Evolutionary conservation across 2,329 filamentous ascomycete genomes (phyloP), one percentile per base, ranked within the genome.

Genomic region (Ophiostoma ips): DNA sequence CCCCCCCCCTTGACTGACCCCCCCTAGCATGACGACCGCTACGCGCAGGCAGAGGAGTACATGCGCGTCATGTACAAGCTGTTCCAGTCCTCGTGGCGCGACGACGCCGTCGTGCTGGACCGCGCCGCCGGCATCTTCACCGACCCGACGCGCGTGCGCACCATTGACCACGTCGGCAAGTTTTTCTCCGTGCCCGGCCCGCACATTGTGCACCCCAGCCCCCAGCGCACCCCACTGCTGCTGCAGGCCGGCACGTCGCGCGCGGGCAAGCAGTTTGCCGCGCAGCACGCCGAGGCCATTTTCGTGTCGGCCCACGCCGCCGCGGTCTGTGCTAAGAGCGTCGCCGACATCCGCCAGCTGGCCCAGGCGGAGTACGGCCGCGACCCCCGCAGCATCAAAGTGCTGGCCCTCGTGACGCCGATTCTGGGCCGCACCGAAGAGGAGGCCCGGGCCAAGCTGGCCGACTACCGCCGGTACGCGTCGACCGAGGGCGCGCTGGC

Each of bases 401-500:
- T 59, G 24, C 50, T 59, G 5, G 53, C 53, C 9, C 46, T 54
- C n/a, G 52, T 59, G 11, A 53, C 52, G 9, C 53, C 51, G 13
- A 57, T 60, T n/a, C 50, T 60, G 2, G 57, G 53, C 36, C 35
- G 37, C 8, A 60, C 58, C 1, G 48, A 52, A 11, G 58, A 55
- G 41, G 54, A 57, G 44, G 58, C 58, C 2, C 36, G 56, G 33
- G 55, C 49, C n/a, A 60, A 60, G 63, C 76, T 81, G 48, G 64
- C 69, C 0, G 77, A 84, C 5, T 79, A 77, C 53, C 68, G 72
- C 10, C 70, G 72, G 50, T 77, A 84, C 58, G 83, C 79, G 1
- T 72, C 68, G 2, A 63, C 64, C 34, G 83, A 74, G 55, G 83
- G 83, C 2, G 83, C 81, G 0, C 60, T 86, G 51, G 79, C 82